phyloP scores from a whole-genome alignment of 2,329 filamentous ascomycete genomes.

The Aureobasidium sp. region DNA sequence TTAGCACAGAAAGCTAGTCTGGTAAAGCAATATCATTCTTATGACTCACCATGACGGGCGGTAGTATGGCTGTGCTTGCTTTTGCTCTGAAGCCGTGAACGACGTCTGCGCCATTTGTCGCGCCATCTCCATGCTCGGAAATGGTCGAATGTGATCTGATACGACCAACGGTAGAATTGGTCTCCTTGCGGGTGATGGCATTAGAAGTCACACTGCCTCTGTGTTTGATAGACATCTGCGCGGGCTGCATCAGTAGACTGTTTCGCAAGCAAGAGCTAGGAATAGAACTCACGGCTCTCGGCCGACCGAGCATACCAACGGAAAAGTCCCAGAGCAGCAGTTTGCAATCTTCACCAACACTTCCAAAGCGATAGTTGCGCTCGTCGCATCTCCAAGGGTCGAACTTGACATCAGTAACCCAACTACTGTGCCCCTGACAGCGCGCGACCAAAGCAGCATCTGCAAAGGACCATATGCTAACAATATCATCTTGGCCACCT shows the following conservation, averaged over 20 bases:
- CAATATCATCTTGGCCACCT: constrained; percentile 89
- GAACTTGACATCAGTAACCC: constrained; percentile 89
- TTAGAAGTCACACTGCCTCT: constrained; percentile 45
- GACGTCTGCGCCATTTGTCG: constrained; percentile 41
- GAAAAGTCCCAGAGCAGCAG: constrained; percentile 96
- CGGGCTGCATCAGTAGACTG: neutral
- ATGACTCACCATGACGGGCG: constrained; percentile 72
- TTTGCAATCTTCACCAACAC: constrained; percentile 87
- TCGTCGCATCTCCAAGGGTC: constrained; percentile 97
- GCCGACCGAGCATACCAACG: constrained; percentile 89
- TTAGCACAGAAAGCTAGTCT: neutral
- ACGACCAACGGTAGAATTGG: constrained; percentile 46
- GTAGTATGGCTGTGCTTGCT: constrained; percentile 74
- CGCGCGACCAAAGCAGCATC: constrained; percentile 81
- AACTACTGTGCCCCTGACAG: constrained; percentile 92
- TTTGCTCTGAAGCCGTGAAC: constrained; percentile 81
- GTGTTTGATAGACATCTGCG: constrained; percentile 45
- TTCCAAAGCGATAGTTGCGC: constrained; percentile 90
- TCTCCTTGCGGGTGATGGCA: constrained; percentile 56
- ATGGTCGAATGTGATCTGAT: constrained; percentile 65
- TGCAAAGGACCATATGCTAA: constrained; percentile 88
- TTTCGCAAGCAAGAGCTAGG: neutral
- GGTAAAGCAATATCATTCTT: neutral
- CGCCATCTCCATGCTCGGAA: constrained; percentile 37
- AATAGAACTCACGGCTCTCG: constrained; percentile 62